Evolutionary conservation across 169 alveolate species (phyloP), one percentile per base, ranked within the genome.

Genomic region (Plasmodium berghei): DNA sequence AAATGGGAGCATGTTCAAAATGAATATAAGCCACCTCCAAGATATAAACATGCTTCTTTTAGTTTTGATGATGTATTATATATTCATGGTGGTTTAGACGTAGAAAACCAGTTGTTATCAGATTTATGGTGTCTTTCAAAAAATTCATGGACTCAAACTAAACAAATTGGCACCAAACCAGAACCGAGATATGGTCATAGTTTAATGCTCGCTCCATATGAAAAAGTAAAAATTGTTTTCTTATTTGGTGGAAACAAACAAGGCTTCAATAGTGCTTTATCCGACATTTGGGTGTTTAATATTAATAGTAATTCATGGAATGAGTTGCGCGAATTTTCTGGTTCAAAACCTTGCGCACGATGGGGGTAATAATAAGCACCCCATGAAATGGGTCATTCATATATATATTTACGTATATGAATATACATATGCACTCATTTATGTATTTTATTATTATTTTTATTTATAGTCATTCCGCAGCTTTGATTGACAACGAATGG

Each of bases 201-300:
- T 20, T 70, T 85, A 85, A n/a, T 70, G 48, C 71, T 70, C 52
- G 34, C 77, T 22, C 1, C 48, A 34, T 58, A 85, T 34, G 91
- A 69, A 85, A 85, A 58, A 58, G 70, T 70, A 24, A 42, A 45
- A 42, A 28, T 69, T 45, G 67, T 26, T 2, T 85, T 85, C 59
- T 72, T 85, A 62, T 85, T 85, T 85, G 91, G 91, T 1, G 91
- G 91, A 9, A 85, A 85, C 62, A 85, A 62, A 59, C 70, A 85
- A 22, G 74, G 91, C 40, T 70, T 70, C 62, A 70, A 46, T 71
- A 86, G 75, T 28, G 91, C 91, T 5, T 62, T 85, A 45, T 34
- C 64, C 9, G 91, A 85, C 34, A 42, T 73, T 4, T 85, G 91
- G 91, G 28, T 85, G 34, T 64, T 85, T 70, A 85, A 85, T 63